Percentiles rank a stretch among this genome's conserved stretches.
Conservation (phyloP, 2,329 filamentous ascomycete genomes). For the Exophiala spinifera region DNA sequence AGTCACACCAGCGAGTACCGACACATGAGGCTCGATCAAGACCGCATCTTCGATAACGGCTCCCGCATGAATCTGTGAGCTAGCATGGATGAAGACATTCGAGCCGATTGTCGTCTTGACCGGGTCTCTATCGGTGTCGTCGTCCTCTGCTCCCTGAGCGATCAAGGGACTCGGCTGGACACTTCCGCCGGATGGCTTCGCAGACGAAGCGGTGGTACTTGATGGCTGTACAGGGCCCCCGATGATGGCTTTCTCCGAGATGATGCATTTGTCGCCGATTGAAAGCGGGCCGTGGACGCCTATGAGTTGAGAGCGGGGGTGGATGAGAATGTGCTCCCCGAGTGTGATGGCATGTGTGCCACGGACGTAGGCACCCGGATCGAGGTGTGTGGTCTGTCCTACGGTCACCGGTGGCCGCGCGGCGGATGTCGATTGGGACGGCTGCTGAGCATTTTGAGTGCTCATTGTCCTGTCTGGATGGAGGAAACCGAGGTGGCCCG, state of each 20-base stretch:
- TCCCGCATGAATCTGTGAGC: constrained; percentile 38
- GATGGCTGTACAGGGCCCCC: constrained; percentile 41
- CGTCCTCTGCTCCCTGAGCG: constrained; percentile 7
- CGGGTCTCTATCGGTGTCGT: constrained; percentile 10
- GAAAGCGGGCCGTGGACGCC: constrained; percentile 75
- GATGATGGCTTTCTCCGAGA: constrained; percentile 62
- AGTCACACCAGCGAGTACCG: constrained; percentile 34
- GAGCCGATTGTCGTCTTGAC: constrained; percentile 37
- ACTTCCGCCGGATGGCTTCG: constrained; percentile 3
- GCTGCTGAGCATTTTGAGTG: constrained; percentile 4
- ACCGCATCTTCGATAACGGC: constrained; percentile 40
- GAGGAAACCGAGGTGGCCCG: too few relatives aligned
- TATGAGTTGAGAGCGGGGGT: constrained; percentile 77
- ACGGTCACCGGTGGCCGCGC: constrained; percentile 32
- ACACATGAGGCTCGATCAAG: constrained; percentile 46
- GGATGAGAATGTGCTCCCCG: constrained; percentile 74
- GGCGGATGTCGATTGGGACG: constrained; percentile 13
- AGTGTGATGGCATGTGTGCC: constrained; percentile 78
- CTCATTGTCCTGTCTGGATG: constrained; percentile 8
- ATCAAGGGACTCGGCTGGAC: constrained; percentile 7
- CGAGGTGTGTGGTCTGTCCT: constrained; percentile 42
- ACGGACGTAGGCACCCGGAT: constrained; percentile 50
- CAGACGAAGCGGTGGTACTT: constrained; percentile 13
- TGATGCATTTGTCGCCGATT: constrained; percentile 75
- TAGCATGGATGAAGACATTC: constrained; percentile 40